Percentiles rank a stretch among this genome's conserved stretches.
phyloP scores from a whole-genome alignment of 768 basidiomycete genomes.

The Kwoniella bestiolae region DNA sequence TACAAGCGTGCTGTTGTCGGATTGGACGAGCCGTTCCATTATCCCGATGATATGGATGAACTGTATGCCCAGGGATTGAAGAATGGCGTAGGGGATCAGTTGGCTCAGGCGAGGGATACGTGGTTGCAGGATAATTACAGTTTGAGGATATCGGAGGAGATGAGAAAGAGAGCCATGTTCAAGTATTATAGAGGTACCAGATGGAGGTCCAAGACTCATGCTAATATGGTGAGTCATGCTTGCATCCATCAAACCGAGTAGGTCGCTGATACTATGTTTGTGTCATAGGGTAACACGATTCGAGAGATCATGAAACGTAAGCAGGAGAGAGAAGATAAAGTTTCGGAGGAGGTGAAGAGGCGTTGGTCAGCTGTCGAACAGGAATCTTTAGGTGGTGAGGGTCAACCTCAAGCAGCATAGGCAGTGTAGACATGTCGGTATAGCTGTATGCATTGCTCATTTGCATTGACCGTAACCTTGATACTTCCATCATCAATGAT shows the following conservation, averaged over 20 bases:
- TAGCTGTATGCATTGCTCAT: conserved; percentile 4
- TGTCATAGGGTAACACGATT: conserved; percentile 61
- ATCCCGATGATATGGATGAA: conserved; percentile 78
- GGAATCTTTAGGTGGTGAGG: conserved; percentile 7
- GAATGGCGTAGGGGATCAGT: conserved; percentile 55
- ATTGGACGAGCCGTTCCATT: conserved; percentile 90
- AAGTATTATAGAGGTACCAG: conserved; percentile 51
- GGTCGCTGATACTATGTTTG: neutral
- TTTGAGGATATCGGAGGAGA: conserved; percentile 58
- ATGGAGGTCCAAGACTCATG: conserved; percentile 47
- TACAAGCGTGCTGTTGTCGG: conserved; percentile 94
- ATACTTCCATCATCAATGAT: neutral
- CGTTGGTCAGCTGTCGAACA: conserved; percentile 15
- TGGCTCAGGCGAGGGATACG: conserved; percentile 41
- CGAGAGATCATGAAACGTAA: conserved; percentile 62
- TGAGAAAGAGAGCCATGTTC: conserved; percentile 55
- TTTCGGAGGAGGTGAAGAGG: conserved; percentile 24
- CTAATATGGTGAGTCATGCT: conserved; percentile 55
- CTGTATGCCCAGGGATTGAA: conserved; percentile 67
- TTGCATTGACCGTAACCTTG: neutral
- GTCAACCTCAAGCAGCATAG: conserved; percentile 8
- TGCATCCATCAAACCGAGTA: neutral
- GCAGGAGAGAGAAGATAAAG: conserved; percentile 54
- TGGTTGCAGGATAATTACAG: conserved; percentile 70
- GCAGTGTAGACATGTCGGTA: neutral